A percentile compares a stretch with the other conserved stretches of the same genome.
Evolutionary conservation across 2,329 filamentous ascomycete species (phyloP).

Genomic region (Fusarium odoratissimum): DNA sequence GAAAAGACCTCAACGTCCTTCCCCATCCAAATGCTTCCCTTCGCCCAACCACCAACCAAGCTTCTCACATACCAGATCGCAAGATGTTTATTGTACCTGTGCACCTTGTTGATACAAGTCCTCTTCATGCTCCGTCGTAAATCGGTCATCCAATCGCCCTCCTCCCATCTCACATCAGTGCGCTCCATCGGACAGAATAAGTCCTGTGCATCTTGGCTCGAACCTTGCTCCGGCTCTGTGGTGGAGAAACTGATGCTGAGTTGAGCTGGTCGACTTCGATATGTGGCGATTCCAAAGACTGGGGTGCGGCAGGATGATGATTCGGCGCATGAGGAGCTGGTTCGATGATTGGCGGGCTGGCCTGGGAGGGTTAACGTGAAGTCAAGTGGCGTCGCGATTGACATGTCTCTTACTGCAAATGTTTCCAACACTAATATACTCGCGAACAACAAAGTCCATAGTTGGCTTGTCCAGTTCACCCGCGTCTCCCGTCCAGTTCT

Average conservation of each 20-base stretch:
- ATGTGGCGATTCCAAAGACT: conserved; percentile 44
- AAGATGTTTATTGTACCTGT: conserved; percentile 48
- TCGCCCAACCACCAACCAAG: conserved; percentile 42
- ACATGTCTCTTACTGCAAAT: conserved; percentile 44
- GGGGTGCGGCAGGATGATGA: conserved; percentile 28
- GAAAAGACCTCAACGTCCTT: conserved; percentile 31
- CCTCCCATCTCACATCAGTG: conserved; percentile 44
- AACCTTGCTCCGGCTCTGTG: conserved; percentile 21
- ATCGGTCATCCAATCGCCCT: conserved; percentile 34
- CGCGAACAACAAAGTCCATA: conserved; percentile 48
- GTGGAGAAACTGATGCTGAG: conserved; percentile 46
- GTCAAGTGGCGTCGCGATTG: background rate
- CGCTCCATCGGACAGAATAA: conserved; percentile 45
- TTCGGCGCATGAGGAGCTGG: conserved; percentile 27
- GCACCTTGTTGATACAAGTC: conserved; percentile 43
- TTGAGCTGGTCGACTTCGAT: conserved; percentile 44
- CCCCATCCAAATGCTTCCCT: conserved; percentile 43
- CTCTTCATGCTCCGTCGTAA: conserved; percentile 37
- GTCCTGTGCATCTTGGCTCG: conserved; percentile 14
- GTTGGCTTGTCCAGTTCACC: conserved; percentile 33
- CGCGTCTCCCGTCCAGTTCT: conserved; percentile 38
- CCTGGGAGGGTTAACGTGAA: conserved; percentile 14
- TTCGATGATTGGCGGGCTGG: conserved; percentile 30
- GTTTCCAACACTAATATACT: conserved; percentile 42
- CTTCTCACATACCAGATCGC: conserved; percentile 47